Base-by-base conservation (phyloP, 148 eudicot genomes). In the Silene uniflora region DNA sequence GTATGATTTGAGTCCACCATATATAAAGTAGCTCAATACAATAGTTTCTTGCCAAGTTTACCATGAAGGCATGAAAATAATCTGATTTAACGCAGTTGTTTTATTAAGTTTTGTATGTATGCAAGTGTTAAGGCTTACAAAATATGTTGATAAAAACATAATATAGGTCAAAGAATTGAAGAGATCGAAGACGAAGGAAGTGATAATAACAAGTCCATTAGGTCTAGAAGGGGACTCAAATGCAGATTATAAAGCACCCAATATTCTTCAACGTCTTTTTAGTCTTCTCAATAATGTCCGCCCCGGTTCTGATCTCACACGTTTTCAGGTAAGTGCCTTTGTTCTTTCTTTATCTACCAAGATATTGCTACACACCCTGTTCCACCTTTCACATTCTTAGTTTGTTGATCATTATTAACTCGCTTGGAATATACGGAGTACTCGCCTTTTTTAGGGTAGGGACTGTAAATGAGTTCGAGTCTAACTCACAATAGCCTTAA, bases 271-370 rank as follows among this genome's bases (percentile, higher is more conserved):
- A 76, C 85, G 91, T 10, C 54, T 92, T 4, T 81, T 92, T 6
- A 79, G 89, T 76, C 90, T 92, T 47, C 76, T 92, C 5, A 81
- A 22, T 72, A 90, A 72, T 67, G 83, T 90, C 7, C 77, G 88
- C 17, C 90, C 88, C 0, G 95, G 93, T 19, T 78, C 97, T 12
- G 97, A 92, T 62, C 93, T 92, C 82, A 89, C 86, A 59, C 89
- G 86, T 5, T 84, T 86, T 73, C 90, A 86, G 90, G 94, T 73
- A 79, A 64, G 76, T 73, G 0, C 32, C 32, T 7, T 22, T 62
- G 16, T 16, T n/a, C 47, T 39, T 67, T 67, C 16, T 32, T 18
- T 13, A 49, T 32, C 35, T 32, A 32, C 35, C n/a, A n/a, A n/a
- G n/a, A 2, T 32, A 32, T 32, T 32, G 35, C 35, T 32, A 32